Conservation (phyloP, 148 eudicot species). For the Rhododendron simsii region DNA sequence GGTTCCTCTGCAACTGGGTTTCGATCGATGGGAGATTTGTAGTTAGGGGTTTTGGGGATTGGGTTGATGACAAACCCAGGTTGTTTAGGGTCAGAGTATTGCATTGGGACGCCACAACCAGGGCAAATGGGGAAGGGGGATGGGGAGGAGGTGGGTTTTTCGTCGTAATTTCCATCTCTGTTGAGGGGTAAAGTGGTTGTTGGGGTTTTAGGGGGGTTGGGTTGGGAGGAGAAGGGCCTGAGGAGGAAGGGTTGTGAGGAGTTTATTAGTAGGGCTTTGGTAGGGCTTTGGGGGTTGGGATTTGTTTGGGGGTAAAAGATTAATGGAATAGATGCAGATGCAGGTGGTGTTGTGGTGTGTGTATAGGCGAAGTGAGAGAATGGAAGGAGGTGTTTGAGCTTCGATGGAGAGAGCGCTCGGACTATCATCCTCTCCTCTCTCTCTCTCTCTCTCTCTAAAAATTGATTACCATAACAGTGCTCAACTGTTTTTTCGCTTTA, state of each 20-base stretch:
- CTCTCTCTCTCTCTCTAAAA: background rate
- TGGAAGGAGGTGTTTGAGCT: conserved; percentile 31
- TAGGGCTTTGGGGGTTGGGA: conserved; percentile 30
- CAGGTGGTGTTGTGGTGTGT: conserved; percentile 6
- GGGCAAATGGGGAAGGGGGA: conserved; percentile 48
- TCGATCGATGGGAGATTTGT: conserved; percentile 38
- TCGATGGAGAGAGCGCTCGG: conserved; percentile 25
- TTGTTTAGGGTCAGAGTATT: conserved; percentile 46
- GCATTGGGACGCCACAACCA: conserved; percentile 97
- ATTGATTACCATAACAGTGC: background rate
- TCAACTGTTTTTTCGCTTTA: too few species aligned
- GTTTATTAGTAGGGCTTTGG: conserved; percentile 37
- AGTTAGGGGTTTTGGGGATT: conserved; percentile 36
- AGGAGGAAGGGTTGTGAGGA: conserved; percentile 15
- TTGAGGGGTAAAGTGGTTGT: conserved; percentile 26
- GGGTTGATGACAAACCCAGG: conserved; percentile 74
- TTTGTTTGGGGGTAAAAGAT: conserved; percentile 4
- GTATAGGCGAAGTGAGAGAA: conserved; percentile 23
- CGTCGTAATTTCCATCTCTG: conserved; percentile 89
- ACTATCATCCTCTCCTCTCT: conserved; percentile 28
- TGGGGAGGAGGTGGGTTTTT: conserved; percentile 30
- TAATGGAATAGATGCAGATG: conserved; percentile 5
- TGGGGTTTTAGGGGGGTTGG: conserved; percentile 15
- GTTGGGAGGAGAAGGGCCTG: conserved; percentile 38
- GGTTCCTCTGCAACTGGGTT: conserved; percentile 48